Evolutionary conservation across 257 asterid species (phyloP), one percentile per base, ranked within the genome.

Genomic region (Nicotiana benthamiana): DNA sequence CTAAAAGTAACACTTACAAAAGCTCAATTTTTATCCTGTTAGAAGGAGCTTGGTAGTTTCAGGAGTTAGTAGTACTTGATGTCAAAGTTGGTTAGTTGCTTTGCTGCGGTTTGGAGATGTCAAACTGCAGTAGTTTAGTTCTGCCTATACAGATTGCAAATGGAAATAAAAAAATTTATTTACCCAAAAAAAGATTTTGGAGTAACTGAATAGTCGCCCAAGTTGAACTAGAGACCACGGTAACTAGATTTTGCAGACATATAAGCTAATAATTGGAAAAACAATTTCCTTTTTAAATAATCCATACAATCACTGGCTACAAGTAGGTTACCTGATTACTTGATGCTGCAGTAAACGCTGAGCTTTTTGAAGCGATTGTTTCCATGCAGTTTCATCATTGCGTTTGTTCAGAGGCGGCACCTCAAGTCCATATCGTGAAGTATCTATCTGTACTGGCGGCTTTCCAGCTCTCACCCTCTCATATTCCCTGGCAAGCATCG

Each of bases 341-440:
- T 96, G 98, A 87, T 96, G 99, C 89, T 92, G 97, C 90, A 96
- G 84, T 83, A 96, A 86, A 28, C 97, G 91, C 84, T 94, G 99
- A 84, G 94, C 94, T 85, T 93, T 94, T 85, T 89, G 97, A 54
- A 96, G 87, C 1, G 96, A 87, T 82, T 88, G 97, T 86, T 87
- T 89, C 99, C 99, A 96, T 6, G 99, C 97, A 66, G 90, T 82
- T 91, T 96, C 99, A 78, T 96, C 99, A 74, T 88, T 96, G 78
- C 94, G 88, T 85, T 93, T 94, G 90, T 92, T 92, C 75, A 56
- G 80, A 6, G 90, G 92, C 2, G 97, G 99, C 83, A 87, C 87
- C 63, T 94, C 99, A 80, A 96, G 93, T 36, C 92, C 97, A 78
- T 96, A 96, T 84, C 99, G 90, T 81, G 98, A 90, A 26, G 95